phyloP scores from a whole-genome alignment of 2,329 filamentous ascomycete species.

The Phaeosphaeriaceae sp. region DNA sequence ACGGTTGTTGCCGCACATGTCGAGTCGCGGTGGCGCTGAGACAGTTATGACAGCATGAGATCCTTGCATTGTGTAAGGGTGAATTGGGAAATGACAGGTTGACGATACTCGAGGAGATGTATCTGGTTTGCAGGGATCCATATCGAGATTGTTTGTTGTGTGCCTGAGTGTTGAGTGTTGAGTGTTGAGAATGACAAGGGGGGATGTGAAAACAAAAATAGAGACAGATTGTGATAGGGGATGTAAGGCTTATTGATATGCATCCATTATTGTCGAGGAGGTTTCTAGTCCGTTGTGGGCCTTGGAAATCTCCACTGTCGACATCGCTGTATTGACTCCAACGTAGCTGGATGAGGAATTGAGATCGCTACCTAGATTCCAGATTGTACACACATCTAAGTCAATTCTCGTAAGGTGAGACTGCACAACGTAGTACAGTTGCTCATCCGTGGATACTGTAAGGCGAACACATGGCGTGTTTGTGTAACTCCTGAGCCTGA shows the following conservation, averaged over 20 bases:
- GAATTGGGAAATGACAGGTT: constrained; percentile 9
- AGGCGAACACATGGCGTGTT: constrained; percentile 19
- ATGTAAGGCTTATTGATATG: too few relatives aligned
- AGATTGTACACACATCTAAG: background rate
- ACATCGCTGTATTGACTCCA: too few relatives aligned
- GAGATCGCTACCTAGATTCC: background rate
- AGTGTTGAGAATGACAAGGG: background rate
- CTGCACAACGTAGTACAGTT: constrained; percentile 15
- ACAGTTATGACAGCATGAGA: constrained; percentile 2
- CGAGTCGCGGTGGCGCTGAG: background rate
- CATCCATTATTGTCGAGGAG: too few relatives aligned
- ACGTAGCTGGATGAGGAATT: too few relatives aligned
- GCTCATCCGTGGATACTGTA: constrained; percentile 8
- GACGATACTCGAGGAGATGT: background rate
- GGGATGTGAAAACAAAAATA: too few relatives aligned
- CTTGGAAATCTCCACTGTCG: too few relatives aligned
- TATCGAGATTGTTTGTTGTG: background rate
- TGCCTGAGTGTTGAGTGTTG: too few relatives aligned
- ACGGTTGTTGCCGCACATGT: constrained; percentile 5
- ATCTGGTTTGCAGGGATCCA: constrained; percentile 10
- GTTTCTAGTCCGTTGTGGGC: too few relatives aligned
- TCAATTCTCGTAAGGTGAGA: constrained; percentile 15
- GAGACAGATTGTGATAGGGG: too few relatives aligned
- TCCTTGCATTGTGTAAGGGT: constrained; percentile 13
- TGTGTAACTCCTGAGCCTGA: constrained; percentile 13